These are phyloP conservation scores for Glycine tomentella DNA, from an alignment of 306 rosid species.

Conservation along the genomic window DNA sequence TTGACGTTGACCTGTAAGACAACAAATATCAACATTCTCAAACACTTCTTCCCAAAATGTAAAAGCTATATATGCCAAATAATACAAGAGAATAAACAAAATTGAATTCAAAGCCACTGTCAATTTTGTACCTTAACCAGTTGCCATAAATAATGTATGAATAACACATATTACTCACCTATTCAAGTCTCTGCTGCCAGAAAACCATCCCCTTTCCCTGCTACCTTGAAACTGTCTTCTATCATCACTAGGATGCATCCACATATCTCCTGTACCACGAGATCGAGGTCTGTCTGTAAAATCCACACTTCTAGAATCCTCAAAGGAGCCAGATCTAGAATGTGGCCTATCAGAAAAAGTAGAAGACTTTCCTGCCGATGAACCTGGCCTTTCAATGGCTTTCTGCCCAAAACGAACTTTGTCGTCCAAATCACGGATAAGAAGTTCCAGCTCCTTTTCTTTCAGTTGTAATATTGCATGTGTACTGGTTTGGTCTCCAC, in stretches of 20 bases:
- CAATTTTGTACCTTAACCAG: not conserved
- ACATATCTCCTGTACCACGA: conserved; percentile 80
- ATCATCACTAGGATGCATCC: conserved; percentile 76
- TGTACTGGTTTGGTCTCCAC: conserved; percentile 53
- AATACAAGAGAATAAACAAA: conserved; percentile 5
- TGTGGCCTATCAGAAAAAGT: conserved; percentile 70
- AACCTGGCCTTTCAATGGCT: conserved; percentile 87
- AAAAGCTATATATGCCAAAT: not conserved
- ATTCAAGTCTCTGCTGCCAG: conserved; percentile 70
- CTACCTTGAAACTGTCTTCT: conserved; percentile 73
- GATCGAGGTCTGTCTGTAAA: conserved; percentile 78
- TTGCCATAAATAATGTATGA: conserved; percentile 1
- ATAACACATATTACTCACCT: conserved; percentile 61
- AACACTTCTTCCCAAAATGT: conserved; percentile 13
- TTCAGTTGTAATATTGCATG: conserved; percentile 50
- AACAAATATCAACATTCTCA: conserved; percentile 38
- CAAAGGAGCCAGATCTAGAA: conserved; percentile 79
- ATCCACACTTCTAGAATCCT: conserved; percentile 75
- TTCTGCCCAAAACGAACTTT: conserved; percentile 95
- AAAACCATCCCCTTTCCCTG: conserved; percentile 84
- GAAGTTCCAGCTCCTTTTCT: conserved; percentile 77
- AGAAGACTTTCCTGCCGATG: conserved; percentile 70
- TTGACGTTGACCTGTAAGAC: conserved; percentile 55
- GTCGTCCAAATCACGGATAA: conserved; percentile 79
- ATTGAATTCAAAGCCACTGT: conserved; percentile 5